Conservation (phyloP, 2,329 filamentous ascomycete species). For the Cercospora canescens region DNA sequence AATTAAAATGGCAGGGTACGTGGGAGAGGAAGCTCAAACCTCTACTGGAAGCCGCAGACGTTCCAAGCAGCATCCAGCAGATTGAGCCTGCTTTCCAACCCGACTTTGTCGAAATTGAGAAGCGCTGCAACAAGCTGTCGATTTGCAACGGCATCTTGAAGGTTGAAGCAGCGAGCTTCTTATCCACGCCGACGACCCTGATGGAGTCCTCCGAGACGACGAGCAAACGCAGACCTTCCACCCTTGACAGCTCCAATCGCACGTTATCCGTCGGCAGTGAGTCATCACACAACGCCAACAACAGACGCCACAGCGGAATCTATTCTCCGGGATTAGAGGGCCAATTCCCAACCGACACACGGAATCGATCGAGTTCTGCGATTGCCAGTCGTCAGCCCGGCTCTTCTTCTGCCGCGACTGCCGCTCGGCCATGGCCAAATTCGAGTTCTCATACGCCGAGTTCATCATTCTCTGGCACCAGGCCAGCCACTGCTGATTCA, state of each 20-base stretch:
- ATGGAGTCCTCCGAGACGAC: constrained; percentile 37
- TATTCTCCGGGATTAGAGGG: constrained; percentile 48
- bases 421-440: constrained; percentile 34
- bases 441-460: constrained; percentile 48
- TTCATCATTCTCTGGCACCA: constrained; percentile 41
- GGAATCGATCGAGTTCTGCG: constrained; percentile 58
- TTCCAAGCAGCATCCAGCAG: constrained; percentile 68
- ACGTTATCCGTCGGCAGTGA: constrained; percentile 40
- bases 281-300: constrained; percentile 35
- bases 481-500: constrained; percentile 38
- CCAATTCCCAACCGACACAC: constrained; percentile 23
- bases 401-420: constrained; percentile 36
- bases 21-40: constrained; percentile 81
- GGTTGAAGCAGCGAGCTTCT: constrained; percentile 60
- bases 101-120: constrained; percentile 76
- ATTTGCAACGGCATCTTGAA: constrained; percentile 74
- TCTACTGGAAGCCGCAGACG: constrained; percentile 65
- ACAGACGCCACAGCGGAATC: constrained; percentile 62
- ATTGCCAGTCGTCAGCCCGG: constrained; percentile 47
- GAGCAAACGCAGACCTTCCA: constrained; percentile 39
- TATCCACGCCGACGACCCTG: constrained; percentile 48
- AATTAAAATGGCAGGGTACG: constrained; percentile 77
- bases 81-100: constrained; percentile 76
- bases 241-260: constrained; percentile 40
- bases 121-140: constrained; percentile 67